These are phyloP conservation scores for Leucosporidium creatinivorum DNA, from an alignment of 768 basidiomycete genomes.

Conservation along the genomic window DNA sequence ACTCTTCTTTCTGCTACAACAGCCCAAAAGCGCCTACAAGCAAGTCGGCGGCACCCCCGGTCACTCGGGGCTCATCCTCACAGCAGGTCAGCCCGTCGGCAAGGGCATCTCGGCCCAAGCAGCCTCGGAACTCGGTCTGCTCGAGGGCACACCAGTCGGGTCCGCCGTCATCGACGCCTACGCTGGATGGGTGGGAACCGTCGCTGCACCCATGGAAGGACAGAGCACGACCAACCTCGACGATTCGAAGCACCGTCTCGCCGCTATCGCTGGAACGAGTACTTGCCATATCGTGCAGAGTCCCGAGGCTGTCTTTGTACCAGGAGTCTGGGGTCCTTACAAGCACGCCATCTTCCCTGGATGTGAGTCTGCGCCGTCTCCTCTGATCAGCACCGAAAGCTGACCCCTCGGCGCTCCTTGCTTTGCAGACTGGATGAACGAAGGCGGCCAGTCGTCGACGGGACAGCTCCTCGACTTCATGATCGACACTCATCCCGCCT, in stretches of 20 bases:
- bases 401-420: background rate
- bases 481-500: conserved; percentile 83
- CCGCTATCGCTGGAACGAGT: conserved; percentile 90
- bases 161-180: conserved; percentile 97
- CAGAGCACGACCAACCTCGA: conserved; percentile 56
- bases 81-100: conserved; percentile 76
- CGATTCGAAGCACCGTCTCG: conserved; percentile 73
- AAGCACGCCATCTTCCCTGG: conserved; percentile 82
- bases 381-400: background rate
- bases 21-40: conserved; percentile 55
- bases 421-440: conserved; percentile 80
- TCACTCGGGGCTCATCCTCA: conserved; percentile 56
- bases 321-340: conserved; percentile 65
- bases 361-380: conserved; percentile 45
- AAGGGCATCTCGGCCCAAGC: conserved; percentile 67
- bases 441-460: conserved; percentile 96
- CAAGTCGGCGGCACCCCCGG: conserved; percentile 64
- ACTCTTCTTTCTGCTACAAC: conserved; percentile 24
- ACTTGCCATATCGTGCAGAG: conserved; percentile 95
- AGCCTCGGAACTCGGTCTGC: conserved; percentile 74
- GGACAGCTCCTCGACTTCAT: conserved; percentile 98
- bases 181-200: conserved; percentile 95
- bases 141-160: conserved; percentile 82
- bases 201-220: conserved; percentile 60
- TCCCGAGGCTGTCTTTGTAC: conserved; percentile 72